Evolutionary conservation across 1,139 yeast species (phyloP).

Genomic region (Casaregolazyma lundiana): DNA sequence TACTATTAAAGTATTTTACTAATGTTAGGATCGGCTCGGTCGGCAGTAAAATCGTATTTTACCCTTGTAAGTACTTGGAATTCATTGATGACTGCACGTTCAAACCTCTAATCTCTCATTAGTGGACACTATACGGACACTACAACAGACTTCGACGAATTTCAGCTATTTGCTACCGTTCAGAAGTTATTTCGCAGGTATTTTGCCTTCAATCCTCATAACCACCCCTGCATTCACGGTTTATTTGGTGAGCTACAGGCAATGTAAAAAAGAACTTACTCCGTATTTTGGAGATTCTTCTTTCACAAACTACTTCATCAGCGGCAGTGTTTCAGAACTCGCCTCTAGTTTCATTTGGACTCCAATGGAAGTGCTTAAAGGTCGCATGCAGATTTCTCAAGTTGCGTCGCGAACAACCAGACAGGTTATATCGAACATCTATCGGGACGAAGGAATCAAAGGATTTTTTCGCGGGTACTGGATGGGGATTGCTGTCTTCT

Average conservation of each 20-base stretch:
- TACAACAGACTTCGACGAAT: constrained; percentile 38
- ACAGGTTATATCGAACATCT: constrained; percentile 27
- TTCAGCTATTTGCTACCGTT: constrained; percentile 35
- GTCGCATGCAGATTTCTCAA: constrained; percentile 38
- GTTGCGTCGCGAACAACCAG: constrained; percentile 20
- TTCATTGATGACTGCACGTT: not conserved
- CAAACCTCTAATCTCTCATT: not conserved
- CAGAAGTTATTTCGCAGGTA: constrained; percentile 39
- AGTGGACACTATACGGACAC: constrained; percentile 38
- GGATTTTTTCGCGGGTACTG: constrained; percentile 44
- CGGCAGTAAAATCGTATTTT: constrained; percentile 34
- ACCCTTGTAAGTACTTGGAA: constrained; percentile 30
- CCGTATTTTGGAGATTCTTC: constrained; percentile 36
- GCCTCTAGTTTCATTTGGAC: constrained; percentile 41
- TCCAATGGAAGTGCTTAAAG: constrained; percentile 44
- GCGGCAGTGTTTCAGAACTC: constrained; percentile 40
- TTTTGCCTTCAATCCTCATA: constrained; percentile 36
- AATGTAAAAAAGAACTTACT: constrained; percentile 35
- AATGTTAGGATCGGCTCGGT: constrained; percentile 32
- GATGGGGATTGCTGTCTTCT: constrained; percentile 40
- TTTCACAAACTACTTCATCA: constrained; percentile 34
- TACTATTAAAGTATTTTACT: not conserved
- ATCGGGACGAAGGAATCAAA: constrained; percentile 33
- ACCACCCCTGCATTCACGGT: constrained; percentile 43
- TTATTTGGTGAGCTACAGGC: constrained; percentile 40